phyloP scores from a whole-genome alignment of 805 yeast genomes.

The Zygosaccharomyces rouxii region DNA sequence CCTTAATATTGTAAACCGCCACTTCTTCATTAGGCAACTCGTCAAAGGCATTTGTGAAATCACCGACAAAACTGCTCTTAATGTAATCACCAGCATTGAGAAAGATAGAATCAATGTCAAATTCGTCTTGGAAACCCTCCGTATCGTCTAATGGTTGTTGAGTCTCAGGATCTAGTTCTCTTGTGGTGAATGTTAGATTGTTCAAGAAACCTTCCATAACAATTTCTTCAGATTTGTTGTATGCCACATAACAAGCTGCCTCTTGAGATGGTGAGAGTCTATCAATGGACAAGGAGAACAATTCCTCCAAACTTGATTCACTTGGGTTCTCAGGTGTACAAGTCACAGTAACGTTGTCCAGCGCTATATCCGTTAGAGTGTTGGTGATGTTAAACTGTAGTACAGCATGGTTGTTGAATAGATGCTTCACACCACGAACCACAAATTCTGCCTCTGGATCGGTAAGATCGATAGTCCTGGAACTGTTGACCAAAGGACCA shows the following conservation, averaged over 20 bases:
- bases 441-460: constrained; percentile 93
- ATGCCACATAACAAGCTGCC: constrained; percentile 76
- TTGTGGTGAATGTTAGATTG: constrained; percentile 66
- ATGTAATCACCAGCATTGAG: constrained; percentile 75
- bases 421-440: constrained; percentile 76
- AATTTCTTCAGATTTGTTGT: constrained; percentile 48
- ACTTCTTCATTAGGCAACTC: constrained; percentile 59
- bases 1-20: constrained; percentile 63
- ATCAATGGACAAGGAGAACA: constrained; percentile 69
- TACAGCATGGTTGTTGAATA: constrained; percentile 68
- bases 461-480: constrained; percentile 63
- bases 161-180: constrained; percentile 73
- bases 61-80: constrained; percentile 69
- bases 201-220: constrained; percentile 54
- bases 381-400: constrained; percentile 81
- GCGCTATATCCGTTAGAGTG: constrained; percentile 71
- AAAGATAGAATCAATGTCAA: constrained; percentile 77
- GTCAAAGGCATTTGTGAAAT: constrained; percentile 70
- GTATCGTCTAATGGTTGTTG: constrained; percentile 61
- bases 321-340: constrained; percentile 58
- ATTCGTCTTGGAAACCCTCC: constrained; percentile 91
- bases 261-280: constrained; percentile 64
- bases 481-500: constrained; percentile 73
- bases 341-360: constrained; percentile 71
- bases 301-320: constrained; percentile 48